Evolutionary conservation across 1,284 basidiomycete genomes (phyloP).

Genomic region (Volvariella volvacea): DNA sequence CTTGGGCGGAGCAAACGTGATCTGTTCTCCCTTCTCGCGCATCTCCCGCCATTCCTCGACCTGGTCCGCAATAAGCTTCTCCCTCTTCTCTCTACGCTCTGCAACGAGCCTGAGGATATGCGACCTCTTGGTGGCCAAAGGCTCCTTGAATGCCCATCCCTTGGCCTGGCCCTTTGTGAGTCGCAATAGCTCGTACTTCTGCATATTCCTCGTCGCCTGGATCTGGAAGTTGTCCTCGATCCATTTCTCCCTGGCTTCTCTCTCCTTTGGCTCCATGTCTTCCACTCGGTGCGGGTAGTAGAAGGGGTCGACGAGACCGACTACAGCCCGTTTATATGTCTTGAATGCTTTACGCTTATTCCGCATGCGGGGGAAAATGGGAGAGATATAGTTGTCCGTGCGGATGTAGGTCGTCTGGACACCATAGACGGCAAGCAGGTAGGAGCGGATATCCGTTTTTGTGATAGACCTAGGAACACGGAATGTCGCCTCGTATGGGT

Average conservation of each 20-base stretch:
- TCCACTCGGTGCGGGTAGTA: conserved; percentile 80
- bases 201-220: conserved; percentile 30
- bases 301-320: conserved; percentile 85
- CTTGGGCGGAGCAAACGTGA: conserved; percentile 10
- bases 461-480: conserved; percentile 81
- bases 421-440: conserved; percentile 79
- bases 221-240: conserved; percentile 55
- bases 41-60: conserved; percentile 35
- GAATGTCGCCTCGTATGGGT: conserved; percentile 93
- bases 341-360: conserved; percentile 32
- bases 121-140: conserved; percentile 32
- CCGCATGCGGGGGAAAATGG: conserved; percentile 23
- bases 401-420: conserved; percentile 89
- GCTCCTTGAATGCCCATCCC: conserved; percentile 38
- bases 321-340: conserved; percentile 82
- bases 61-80: conserved; percentile 41
- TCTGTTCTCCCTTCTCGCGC: conserved; percentile 25
- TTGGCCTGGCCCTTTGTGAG: conserved; percentile 38
- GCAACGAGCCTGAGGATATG: conserved; percentile 42
- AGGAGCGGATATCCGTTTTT: conserved; percentile 87
- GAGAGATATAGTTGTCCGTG: conserved; percentile 80
- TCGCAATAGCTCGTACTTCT: conserved; percentile 39
- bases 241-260: conserved; percentile 47
- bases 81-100: conserved; percentile 51
- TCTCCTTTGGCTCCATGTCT: conserved; percentile 59